phyloP scores from a whole-genome alignment of 73 alveolate genomes.

The Tetrahymena borealis region DNA sequence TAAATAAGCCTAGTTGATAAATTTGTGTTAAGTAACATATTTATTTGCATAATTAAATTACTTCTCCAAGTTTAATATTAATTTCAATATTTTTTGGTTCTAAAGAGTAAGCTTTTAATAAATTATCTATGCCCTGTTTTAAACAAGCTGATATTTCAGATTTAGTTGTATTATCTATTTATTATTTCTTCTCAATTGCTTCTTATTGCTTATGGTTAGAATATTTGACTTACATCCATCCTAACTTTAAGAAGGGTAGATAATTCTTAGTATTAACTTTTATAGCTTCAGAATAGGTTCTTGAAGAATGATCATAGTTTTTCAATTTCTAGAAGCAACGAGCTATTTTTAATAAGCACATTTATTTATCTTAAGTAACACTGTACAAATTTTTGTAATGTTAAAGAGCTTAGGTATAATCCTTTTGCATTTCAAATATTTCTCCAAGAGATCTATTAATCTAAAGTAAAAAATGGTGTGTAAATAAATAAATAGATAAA shows the following conservation, averaged over 20 bases:
- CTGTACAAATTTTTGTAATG: constrained; percentile 4
- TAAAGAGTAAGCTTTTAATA: constrained; percentile 48
- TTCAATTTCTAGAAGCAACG: constrained; percentile 68
- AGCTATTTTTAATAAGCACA: constrained; percentile 54
- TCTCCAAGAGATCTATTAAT: constrained; percentile 30
- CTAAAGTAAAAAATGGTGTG: too few relatives aligned
- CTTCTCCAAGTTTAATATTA: constrained; percentile 74
- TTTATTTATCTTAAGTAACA: constrained; percentile 27
- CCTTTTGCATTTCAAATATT: constrained; percentile 38
- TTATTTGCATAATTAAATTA: background rate
- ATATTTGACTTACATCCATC: constrained; percentile 63
- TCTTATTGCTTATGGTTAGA: background rate
- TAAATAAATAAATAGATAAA: too few relatives aligned
- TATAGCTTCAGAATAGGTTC: constrained; percentile 55
- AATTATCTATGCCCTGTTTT: constrained; percentile 64
- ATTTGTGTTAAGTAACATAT: background rate
- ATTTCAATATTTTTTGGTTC: constrained; percentile 65
- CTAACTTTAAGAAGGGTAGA: constrained; percentile 65
- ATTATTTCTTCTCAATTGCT: background rate
- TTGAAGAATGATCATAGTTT: constrained; percentile 51
- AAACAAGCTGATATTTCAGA: constrained; percentile 12
- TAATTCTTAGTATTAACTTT: constrained; percentile 44
- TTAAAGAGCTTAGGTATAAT: constrained; percentile 30
- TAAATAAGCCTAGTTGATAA: background rate
- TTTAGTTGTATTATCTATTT: background rate